Conservation (phyloP, 2,329 filamentous ascomycete genomes). For the Hypoxylon sp. region DNA sequence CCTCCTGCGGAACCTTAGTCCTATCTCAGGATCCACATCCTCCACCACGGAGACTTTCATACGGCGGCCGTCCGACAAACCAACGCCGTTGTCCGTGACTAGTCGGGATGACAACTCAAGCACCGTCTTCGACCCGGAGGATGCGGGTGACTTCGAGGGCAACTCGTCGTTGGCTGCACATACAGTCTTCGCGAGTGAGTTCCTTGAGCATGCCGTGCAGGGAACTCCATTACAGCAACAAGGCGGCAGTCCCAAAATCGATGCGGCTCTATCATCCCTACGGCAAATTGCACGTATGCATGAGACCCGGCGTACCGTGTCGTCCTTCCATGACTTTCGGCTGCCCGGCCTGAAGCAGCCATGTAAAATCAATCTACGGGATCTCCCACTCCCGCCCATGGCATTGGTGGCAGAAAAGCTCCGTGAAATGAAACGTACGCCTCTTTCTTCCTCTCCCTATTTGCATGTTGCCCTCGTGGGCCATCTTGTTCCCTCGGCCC, state of each 20-base stretch:
- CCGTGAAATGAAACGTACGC: slow-evolving; percentile 62
- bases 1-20: slow-evolving; percentile 53
- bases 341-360: slow-evolving; percentile 59
- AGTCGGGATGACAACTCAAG: slow-evolving; percentile 57
- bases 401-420: slow-evolving; percentile 63
- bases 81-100: slow-evolving; percentile 48
- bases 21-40: slow-evolving; percentile 22
- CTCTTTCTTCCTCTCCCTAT: not conserved
- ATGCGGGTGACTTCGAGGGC: slow-evolving; percentile 61
- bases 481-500: not conserved
- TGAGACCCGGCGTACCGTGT: slow-evolving; percentile 47
- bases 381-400: slow-evolving; percentile 68
- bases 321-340: slow-evolving; percentile 34
- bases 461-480: not conserved
- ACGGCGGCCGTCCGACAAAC: slow-evolving; percentile 22
- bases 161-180: slow-evolving; percentile 62
- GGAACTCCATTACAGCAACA: slow-evolving; percentile 60
- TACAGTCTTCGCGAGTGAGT: slow-evolving; percentile 61
- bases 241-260: slow-evolving; percentile 63
- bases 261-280: slow-evolving; percentile 64
- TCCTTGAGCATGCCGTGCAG: slow-evolving; percentile 56
- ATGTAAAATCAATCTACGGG: slow-evolving; percentile 61
- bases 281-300: slow-evolving; percentile 67
- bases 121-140: slow-evolving; percentile 68
- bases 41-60: slow-evolving; percentile 16